Percentiles rank a stretch among this genome's conserved stretches.
phyloP scores from a whole-genome alignment of 257 asterid species.

The Solanum arcanum region DNA sequence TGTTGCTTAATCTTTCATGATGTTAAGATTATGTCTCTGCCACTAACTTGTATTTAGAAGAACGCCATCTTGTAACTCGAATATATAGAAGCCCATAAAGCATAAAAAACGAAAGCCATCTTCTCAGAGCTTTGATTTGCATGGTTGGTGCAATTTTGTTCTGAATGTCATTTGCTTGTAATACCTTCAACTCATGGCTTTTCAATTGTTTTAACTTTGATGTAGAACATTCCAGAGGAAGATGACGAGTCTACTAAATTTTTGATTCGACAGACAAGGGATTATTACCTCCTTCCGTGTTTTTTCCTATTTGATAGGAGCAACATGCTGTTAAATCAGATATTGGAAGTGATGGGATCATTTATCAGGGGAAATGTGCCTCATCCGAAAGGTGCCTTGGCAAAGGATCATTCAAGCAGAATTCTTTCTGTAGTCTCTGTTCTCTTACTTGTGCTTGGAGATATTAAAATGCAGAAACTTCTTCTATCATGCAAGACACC shows the following conservation, averaged over 20 bases:
- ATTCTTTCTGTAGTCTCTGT: slow-evolving; percentile 24
- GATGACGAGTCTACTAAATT: slow-evolving; percentile 14
- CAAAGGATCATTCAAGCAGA: slow-evolving; percentile 20
- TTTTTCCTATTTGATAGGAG: slow-evolving; percentile 48
- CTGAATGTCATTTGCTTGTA: background rate
- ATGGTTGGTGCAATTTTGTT: background rate
- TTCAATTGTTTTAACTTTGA: background rate
- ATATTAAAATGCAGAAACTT: slow-evolving; percentile 37
- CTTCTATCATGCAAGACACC: slow-evolving; percentile 28
- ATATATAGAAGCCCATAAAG: background rate
- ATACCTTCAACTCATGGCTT: background rate
- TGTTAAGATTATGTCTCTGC: background rate
- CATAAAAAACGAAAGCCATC: background rate
- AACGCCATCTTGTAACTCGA: background rate
- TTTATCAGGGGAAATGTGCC: slow-evolving; percentile 29
- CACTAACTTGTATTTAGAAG: background rate
- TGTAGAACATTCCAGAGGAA: slow-evolving; percentile 33
- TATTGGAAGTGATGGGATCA: slow-evolving; percentile 38
- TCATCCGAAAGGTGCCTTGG: background rate
- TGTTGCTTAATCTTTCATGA: background rate
- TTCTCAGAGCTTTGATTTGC: background rate
- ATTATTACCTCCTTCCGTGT: slow-evolving; percentile 53
- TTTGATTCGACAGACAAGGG: slow-evolving; percentile 21
- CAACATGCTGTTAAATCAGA: slow-evolving; percentile 25
- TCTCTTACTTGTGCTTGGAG: slow-evolving; percentile 38